Percentiles rank a stretch among this genome's conserved stretches.
phyloP scores from a whole-genome alignment of 2,329 filamentous ascomycete species.

The Ceratocystis diversiconidia region DNA sequence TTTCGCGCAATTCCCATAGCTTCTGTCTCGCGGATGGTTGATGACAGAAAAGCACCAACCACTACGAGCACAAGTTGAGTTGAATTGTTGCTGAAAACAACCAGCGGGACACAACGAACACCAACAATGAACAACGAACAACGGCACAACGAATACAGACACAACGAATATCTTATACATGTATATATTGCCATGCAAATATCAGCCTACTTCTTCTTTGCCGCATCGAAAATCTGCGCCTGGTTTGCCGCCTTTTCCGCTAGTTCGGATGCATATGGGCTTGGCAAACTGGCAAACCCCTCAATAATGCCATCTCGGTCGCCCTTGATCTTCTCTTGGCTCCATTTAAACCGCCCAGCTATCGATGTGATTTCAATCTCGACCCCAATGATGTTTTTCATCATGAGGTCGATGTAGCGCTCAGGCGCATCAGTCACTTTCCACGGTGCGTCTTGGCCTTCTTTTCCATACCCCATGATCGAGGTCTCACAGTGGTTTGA shows the following conservation, averaged over 20 bases:
- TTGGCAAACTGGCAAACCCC: conserved; percentile 33
- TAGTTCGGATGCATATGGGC: neutral
- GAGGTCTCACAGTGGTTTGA: conserved; percentile 35
- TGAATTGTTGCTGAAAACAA: no score
- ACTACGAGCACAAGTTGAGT: no score
- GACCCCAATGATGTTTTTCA: conserved; percentile 46
- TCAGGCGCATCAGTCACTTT: conserved; percentile 42
- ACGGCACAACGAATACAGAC: no score
- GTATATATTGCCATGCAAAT: no score
- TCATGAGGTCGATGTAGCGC: conserved; percentile 40
- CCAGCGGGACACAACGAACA: no score
- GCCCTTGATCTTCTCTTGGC: conserved; percentile 40
- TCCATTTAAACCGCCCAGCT: conserved; percentile 54
- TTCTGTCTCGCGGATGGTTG: no score
- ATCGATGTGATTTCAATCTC: conserved; percentile 42
- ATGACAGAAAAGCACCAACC: no score
- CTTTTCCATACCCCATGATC: conserved; percentile 41
- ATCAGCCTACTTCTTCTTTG: neutral
- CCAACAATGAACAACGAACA: no score
- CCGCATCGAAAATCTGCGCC: neutral
- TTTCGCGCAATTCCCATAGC: no score
- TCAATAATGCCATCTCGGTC: conserved; percentile 43
- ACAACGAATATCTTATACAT: no score
- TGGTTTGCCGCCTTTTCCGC: neutral
- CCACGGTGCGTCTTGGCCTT: conserved; percentile 33